phyloP scores from a whole-genome alignment of 2,329 filamentous ascomycete genomes.

The Fusarium brevicatenulatum region DNA sequence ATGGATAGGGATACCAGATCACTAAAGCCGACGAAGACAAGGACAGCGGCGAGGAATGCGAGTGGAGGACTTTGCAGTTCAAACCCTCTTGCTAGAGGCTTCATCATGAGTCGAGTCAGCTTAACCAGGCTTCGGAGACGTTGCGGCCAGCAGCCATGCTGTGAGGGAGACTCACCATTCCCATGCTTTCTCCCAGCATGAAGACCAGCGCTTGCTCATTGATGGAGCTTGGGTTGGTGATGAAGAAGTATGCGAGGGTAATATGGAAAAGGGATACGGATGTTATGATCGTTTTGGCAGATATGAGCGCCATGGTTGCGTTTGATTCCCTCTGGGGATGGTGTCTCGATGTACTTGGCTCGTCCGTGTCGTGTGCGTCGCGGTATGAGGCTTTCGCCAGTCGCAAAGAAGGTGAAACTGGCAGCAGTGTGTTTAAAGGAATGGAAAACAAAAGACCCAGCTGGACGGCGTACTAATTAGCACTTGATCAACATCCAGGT shows the following conservation, averaged over 20 bases:
- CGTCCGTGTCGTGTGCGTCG: not conserved
- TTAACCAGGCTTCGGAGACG: not conserved
- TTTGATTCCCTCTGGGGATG: not conserved
- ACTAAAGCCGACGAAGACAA: conserved; percentile 68
- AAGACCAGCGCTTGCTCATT: conserved; percentile 84
- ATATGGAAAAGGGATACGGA: conserved; percentile 86
- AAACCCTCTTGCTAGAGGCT: conserved; percentile 69
- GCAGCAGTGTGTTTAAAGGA: not conserved
- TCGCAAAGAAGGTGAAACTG: not conserved
- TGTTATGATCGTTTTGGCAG: conserved; percentile 82
- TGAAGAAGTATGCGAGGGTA: conserved; percentile 84
- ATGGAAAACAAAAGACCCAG: not conserved
- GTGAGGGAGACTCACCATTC: conserved; percentile 68
- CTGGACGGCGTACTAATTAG: not conserved
- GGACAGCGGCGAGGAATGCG: conserved; percentile 76
- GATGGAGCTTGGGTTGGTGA: conserved; percentile 76
- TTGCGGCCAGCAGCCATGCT: not conserved
- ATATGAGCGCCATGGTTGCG: conserved; percentile 79
- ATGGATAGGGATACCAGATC: conserved; percentile 74
- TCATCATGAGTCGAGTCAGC: not conserved
- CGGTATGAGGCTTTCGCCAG: not conserved
- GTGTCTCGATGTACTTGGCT: not conserved
- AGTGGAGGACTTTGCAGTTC: conserved; percentile 75
- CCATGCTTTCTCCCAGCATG: conserved; percentile 84
- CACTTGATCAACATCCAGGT: conserved; percentile 27